Evolutionary conservation across 441 rosid genomes (phyloP), one percentile per base, ranked within the genome.

Genomic region (Gossypium gossypioides): DNA sequence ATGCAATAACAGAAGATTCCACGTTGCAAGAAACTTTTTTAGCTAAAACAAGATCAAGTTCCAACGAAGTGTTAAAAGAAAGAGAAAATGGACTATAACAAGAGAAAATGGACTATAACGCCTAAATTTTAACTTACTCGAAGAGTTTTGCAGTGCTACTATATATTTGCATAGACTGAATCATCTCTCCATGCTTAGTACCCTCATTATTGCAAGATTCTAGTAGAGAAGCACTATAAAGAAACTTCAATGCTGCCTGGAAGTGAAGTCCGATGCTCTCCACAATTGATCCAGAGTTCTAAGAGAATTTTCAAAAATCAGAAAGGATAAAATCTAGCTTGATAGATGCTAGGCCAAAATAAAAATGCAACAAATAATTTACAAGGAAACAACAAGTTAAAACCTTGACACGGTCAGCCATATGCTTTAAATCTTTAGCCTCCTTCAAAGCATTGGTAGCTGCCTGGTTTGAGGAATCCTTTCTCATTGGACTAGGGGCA

Each of bases 331-430:
- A 72, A 42, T 50, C 21, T 32, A 55, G 61, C 37, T 76, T 56
- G 71, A 63, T 74, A 58, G 76, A 67, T 74, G 75, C 55, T 66
- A 55, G 21, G 42, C 44, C 64, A 64, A 22, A 71, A 67, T 57
- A 10, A 56, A 72, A 32, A 51, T 7, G 50, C 22, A 67, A 56
- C 19, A 27, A 27, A 27, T 27, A 3, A 27, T 27, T 27, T 27
- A 27, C 32, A 64, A 64, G 50, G 69, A 74, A 46, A 57, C 6
- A 62, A 37, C 44, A 19, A 70, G 71, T 58, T 7, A 51, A 68
- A 74, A 95, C 98, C 99, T 95, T 91, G n/a, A 80, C 72, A 63
- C 97, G 99, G 84, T 95, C 99, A 79, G 97, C 99, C 75, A 81
- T 32, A 81, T 95, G 99, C 83, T 95, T 95, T 54, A 95, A 83